These are phyloP conservation scores for Gnomoniopsis smithogilvyi DNA, from an alignment of 2,329 filamentous ascomycete genomes.

Conservation along the genomic window DNA sequence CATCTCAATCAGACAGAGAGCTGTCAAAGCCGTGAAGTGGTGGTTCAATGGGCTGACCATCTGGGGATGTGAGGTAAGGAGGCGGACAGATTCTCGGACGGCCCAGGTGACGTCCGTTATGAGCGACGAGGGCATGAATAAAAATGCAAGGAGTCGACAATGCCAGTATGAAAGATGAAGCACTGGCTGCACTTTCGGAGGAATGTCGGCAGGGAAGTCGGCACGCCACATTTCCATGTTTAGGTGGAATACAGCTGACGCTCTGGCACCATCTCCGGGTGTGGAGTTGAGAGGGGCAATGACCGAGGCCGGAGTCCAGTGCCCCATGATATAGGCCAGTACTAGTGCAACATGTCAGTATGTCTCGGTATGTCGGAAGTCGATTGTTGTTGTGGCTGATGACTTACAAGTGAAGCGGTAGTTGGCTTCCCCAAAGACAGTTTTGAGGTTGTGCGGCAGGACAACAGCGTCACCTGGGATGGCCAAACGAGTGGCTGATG, in stretches of 20 bases:
- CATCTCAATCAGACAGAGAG: constrained; percentile 60
- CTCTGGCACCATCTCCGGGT: constrained; percentile 36
- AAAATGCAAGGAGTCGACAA: constrained; percentile 60
- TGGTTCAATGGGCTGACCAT: constrained; percentile 63
- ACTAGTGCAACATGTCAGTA: constrained; percentile 18
- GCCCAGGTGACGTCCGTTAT: constrained; percentile 58
- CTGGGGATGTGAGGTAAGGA: constrained; percentile 53
- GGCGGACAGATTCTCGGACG: constrained; percentile 54
- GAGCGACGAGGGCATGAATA: constrained; percentile 54
- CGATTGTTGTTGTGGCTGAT: background rate
- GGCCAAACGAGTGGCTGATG: constrained; percentile 58
- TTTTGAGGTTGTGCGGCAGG: constrained; percentile 55
- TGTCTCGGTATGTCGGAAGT: too few species aligned
- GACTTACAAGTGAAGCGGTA: constrained; percentile 65
- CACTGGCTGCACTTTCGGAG: constrained; percentile 48
- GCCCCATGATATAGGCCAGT: constrained; percentile 17
- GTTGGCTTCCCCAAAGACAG: constrained; percentile 58
- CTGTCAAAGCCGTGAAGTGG: constrained; percentile 60
- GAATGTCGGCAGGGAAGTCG: constrained; percentile 56
- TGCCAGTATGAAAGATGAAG: constrained; percentile 71
- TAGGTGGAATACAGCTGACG: constrained; percentile 50
- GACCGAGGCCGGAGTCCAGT: constrained; percentile 22
- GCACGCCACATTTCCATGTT: constrained; percentile 65
- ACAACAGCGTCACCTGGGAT: constrained; percentile 62
- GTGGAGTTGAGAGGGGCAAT: constrained; percentile 40